phyloP scores from a whole-genome alignment of 176 grass and related monocot species.

The Avena insularis region DNA sequence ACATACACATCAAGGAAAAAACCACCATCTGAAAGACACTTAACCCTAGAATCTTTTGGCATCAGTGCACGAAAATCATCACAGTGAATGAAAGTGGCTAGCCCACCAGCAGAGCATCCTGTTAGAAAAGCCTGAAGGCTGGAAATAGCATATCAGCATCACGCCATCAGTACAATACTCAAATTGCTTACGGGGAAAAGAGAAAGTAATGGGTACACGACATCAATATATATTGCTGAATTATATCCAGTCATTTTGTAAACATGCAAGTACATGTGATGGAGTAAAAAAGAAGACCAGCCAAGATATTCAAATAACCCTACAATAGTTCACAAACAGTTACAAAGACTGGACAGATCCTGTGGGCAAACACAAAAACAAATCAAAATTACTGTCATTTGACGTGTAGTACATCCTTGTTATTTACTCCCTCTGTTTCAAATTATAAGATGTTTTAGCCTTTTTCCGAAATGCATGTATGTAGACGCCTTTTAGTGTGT shows the following conservation, averaged over 20 bases:
- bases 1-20: conserved; percentile 94
- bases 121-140: conserved; percentile 85
- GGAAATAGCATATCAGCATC: conserved; percentile 52
- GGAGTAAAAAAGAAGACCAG: neutral
- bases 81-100: conserved; percentile 88
- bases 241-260: neutral
- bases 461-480: no score
- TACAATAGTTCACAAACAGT: neutral
- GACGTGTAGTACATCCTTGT: neutral
- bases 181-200: conserved; percentile 26
- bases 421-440: neutral
- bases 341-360: neutral
- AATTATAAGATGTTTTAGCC: no score
- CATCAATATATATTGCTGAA: neutral
- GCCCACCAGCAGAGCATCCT: conserved; percentile 91
- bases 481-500: no score
- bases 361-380: neutral
- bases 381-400: conserved; percentile 1
- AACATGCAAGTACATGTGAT: neutral
- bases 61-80: conserved; percentile 71
- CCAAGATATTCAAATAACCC: neutral
- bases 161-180: conserved; percentile 44
- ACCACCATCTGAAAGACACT: conserved; percentile 83
- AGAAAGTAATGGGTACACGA: neutral
- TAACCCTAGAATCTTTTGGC: conserved; percentile 63